phyloP scores from a whole-genome alignment of 2,329 filamentous ascomycete genomes.

The Scytalidium sp. region DNA sequence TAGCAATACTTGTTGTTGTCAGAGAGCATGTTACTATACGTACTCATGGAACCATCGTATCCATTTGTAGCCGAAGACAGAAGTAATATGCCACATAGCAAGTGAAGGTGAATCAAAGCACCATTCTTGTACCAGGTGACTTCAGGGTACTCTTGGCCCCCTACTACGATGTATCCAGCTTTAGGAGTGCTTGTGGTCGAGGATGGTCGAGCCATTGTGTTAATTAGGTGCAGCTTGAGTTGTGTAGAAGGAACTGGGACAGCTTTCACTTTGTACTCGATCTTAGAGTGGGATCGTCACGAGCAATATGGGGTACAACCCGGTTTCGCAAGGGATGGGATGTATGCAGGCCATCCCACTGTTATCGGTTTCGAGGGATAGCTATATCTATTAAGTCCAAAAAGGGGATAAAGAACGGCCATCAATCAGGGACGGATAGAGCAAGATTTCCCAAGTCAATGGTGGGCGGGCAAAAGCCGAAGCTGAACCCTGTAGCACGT shows the following conservation, averaged over 20 bases:
- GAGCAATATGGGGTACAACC: too few species aligned
- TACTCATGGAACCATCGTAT: conserved; percentile 38
- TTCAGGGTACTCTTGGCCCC: conserved; percentile 1
- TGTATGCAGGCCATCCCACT: too few species aligned
- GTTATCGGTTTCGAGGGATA: too few species aligned
- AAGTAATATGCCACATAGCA: conserved; percentile 34
- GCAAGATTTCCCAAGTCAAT: too few species aligned
- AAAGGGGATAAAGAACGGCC: too few species aligned
- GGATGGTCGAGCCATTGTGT: background rate
- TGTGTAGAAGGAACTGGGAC: background rate
- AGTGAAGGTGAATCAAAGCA: conserved; percentile 51
- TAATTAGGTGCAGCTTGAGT: background rate
- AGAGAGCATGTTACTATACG: conserved; percentile 36
- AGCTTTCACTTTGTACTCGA: too few species aligned
- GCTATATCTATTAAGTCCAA: too few species aligned
- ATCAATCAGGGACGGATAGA: too few species aligned
- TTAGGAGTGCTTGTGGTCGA: background rate
- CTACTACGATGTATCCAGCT: background rate
- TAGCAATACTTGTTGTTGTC: background rate
- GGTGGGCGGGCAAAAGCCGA: too few species aligned
- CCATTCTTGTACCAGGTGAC: conserved; percentile 44
- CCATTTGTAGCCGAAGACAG: conserved; percentile 32
- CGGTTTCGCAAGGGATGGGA: too few species aligned
- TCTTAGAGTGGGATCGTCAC: too few species aligned
- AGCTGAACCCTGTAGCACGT: too few species aligned